Conservation (phyloP, 1,284 basidiomycete genomes). For the Wallemia ichthyophaga region DNA sequence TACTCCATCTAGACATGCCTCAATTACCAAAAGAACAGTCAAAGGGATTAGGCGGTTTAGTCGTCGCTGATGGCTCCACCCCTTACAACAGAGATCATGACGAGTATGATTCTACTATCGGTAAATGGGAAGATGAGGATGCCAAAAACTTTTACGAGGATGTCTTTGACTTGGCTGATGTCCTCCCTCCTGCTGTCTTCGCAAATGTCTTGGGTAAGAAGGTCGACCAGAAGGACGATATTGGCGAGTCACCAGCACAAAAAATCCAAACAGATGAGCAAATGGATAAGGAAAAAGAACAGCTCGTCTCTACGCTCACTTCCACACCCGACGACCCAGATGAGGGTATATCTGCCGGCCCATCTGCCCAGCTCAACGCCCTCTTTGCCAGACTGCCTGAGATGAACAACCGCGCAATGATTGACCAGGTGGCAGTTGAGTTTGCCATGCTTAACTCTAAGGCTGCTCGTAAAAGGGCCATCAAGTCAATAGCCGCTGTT, state of each 20-base stretch:
- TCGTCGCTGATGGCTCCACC: constrained; percentile 19
- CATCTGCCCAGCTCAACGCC: constrained; percentile 67
- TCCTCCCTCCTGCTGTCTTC: constrained; percentile 24
- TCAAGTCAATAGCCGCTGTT: constrained; percentile 50
- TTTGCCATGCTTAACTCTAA: constrained; percentile 92
- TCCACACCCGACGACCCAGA: constrained; percentile 12
- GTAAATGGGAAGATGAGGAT: constrained; percentile 97
- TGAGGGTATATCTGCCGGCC: constrained; percentile 31
- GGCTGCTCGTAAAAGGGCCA: constrained; percentile 60
- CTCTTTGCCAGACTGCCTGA: constrained; percentile 79
- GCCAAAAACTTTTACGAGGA: constrained; percentile 85
- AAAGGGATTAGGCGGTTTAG: constrained; percentile 26
- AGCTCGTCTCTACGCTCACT: constrained; percentile 15
- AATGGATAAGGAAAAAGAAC: constrained; percentile 19
- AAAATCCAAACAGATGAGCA: constrained; percentile 5
- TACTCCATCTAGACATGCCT: constrained; percentile 52
- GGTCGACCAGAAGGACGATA: constrained; percentile 6
- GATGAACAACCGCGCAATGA: constrained; percentile 62
- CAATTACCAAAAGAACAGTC: constrained; percentile 45
- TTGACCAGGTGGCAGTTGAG: constrained; percentile 81
- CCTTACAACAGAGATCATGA: constrained; percentile 22
- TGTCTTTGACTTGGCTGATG: constrained; percentile 61
- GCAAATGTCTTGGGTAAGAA: constrained; percentile 2
- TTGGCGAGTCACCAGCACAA: constrained; percentile 8
- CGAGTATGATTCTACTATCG: constrained; percentile 27